Conservation (phyloP, 139 green algal species). For the Asterochloris sp. region DNA sequence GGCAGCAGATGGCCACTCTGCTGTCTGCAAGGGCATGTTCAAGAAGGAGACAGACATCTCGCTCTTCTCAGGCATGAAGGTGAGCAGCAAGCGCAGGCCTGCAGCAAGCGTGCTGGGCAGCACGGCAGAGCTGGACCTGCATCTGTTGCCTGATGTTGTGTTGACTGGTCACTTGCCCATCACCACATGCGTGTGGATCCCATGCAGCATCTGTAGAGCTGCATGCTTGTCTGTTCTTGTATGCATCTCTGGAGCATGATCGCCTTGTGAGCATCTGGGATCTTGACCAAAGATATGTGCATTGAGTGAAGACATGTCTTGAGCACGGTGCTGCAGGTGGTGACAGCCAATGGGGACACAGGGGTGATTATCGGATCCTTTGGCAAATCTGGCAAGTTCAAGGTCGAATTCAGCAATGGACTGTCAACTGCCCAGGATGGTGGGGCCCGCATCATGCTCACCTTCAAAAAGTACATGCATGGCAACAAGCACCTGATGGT, state of each 20-base stretch:
- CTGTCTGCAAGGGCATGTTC: conserved; percentile 85
- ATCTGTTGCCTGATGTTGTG: not conserved
- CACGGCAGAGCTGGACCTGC: not conserved
- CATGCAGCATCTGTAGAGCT: no score
- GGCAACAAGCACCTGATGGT: conserved; percentile 50
- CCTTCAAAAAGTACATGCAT: conserved; percentile 72
- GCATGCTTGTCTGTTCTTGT: no score
- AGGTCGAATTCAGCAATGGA: conserved; percentile 50
- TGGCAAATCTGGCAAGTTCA: conserved; percentile 86
- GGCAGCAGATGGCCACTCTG: conserved; percentile 55
- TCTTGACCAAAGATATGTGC: no score
- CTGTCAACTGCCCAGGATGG: conserved; percentile 16
- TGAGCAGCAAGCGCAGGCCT: conserved; percentile 6
- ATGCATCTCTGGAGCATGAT: no score
- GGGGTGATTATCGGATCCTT: conserved; percentile 75
- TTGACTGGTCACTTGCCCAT: no score
- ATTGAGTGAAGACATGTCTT: no score
- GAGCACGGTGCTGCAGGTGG: conserved; percentile 29
- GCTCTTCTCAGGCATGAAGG: conserved; percentile 70
- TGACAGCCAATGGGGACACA: conserved; percentile 35
- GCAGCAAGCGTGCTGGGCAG: not conserved
- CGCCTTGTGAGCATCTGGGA: not conserved
- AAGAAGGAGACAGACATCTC: conserved; percentile 92
- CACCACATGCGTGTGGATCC: no score
- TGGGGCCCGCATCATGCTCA: conserved; percentile 38